Conservation (phyloP, 75 land plant genomes). For the Isoetes taiwanensis region DNA sequence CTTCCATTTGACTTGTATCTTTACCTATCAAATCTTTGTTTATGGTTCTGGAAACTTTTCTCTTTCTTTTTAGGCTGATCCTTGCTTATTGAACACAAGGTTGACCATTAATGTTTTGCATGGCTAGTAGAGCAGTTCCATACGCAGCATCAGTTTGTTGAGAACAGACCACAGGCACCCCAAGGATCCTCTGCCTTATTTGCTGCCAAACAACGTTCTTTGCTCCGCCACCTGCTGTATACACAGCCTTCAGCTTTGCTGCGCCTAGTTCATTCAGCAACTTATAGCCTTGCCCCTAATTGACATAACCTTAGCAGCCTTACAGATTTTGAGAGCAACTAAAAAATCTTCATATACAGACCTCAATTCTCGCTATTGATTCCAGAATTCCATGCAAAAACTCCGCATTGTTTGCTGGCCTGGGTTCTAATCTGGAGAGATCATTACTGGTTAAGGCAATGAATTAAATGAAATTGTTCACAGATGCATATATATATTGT, state of each 20-base stretch:
- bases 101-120: no score
- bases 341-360: neutral
- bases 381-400: conserved; percentile 56
- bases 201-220: conserved; percentile 39
- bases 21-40: no score
- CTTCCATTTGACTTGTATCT: no score
- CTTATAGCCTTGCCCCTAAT: conserved; percentile 39
- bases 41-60: no score
- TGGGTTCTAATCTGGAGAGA: conserved; percentile 31
- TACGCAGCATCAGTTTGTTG: conserved; percentile 54
- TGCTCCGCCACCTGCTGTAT: conserved; percentile 54
- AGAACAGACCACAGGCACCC: conserved; percentile 39
- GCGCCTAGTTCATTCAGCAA: conserved; percentile 42
- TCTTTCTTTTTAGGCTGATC: no score
- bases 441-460: neutral
- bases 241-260: conserved; percentile 40
- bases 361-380: conserved; percentile 65
- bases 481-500: no score
- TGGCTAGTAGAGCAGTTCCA: conserved; percentile 53
- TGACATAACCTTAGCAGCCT: neutral
- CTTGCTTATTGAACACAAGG: no score
- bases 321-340: neutral
- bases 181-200: conserved; percentile 43
- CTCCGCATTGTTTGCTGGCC: conserved; percentile 45
- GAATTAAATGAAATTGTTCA: neutral